These are phyloP conservation scores for Dionaea muscipula DNA, from an alignment of 179 eudicot genomes.

Conservation along the genomic window DNA sequence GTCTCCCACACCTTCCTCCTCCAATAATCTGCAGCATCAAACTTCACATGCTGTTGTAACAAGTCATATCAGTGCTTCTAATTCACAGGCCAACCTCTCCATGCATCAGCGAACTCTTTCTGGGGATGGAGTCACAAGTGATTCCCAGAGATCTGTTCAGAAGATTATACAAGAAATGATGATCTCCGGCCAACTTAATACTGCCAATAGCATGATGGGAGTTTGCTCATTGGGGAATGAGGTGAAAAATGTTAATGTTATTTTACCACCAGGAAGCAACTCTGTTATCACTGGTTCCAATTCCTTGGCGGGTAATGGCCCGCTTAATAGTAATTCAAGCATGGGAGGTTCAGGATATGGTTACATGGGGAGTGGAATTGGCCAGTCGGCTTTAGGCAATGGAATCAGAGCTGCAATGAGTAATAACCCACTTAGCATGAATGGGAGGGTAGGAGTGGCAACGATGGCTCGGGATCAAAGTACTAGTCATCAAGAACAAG, in stretches of 20 bases:
- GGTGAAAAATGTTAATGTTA: conserved; percentile 44
- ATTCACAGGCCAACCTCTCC: conserved; percentile 39
- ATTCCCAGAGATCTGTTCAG: conserved; percentile 70
- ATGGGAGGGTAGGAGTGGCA: conserved; percentile 44
- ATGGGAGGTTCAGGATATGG: conserved; percentile 39
- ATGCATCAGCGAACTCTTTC: conserved; percentile 31
- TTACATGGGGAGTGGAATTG: conserved; percentile 36
- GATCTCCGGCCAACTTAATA: conserved; percentile 45
- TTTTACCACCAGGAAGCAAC: conserved; percentile 24
- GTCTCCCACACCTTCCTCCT: conserved; percentile 49
- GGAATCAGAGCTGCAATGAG: conserved; percentile 51
- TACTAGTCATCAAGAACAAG: conserved; percentile 55
- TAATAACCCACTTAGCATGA: conserved; percentile 34
- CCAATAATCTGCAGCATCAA: conserved; percentile 42
- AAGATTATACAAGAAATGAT: conserved; percentile 73
- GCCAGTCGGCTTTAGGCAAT: conserved; percentile 45
- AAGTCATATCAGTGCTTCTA: conserved; percentile 31
- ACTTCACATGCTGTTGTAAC: conserved; percentile 27
- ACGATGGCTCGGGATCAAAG: conserved; percentile 33
- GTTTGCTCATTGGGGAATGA: conserved; percentile 36
- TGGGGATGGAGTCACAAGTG: conserved; percentile 44
- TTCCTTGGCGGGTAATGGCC: conserved; percentile 31
- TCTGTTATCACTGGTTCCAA: conserved; percentile 23
- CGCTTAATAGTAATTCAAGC: conserved; percentile 22
- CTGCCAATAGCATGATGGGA: conserved; percentile 36